Evolutionary conservation across 2,329 filamentous ascomycete species (phyloP).

Genomic region (Ophiostoma sp.): DNA sequence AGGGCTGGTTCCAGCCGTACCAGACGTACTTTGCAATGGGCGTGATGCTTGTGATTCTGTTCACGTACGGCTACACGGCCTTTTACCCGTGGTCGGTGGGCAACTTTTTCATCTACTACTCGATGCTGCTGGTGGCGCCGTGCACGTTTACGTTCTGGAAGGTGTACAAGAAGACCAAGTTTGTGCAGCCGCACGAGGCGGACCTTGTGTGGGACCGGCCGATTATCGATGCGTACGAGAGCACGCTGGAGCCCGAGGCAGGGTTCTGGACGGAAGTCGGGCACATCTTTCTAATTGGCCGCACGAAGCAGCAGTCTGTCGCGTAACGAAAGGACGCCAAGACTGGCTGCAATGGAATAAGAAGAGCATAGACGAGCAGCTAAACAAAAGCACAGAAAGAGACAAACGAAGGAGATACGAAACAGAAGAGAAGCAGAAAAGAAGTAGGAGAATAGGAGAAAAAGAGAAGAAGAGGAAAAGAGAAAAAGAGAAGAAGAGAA

Average conservation of each 20-base stretch:
- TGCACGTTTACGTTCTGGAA: constrained; percentile 58
- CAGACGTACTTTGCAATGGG: constrained; percentile 34
- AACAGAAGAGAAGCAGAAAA: too few species aligned
- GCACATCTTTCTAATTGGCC: constrained; percentile 12
- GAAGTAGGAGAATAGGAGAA: too few species aligned
- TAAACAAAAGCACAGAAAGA: too few species aligned
- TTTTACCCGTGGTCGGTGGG: constrained; percentile 45
- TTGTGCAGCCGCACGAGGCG: constrained; percentile 24
- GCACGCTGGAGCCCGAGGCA: constrained; percentile 18
- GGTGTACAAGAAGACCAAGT: constrained; percentile 53
- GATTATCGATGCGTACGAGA: constrained; percentile 38
- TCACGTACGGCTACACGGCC: constrained; percentile 50
- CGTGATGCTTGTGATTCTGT: constrained; percentile 24
- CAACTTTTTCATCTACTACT: constrained; percentile 51
- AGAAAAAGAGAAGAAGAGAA: too few species aligned
- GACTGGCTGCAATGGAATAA: constrained; percentile 2
- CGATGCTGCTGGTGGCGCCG: constrained; percentile 50
- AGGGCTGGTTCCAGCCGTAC: constrained; percentile 37
- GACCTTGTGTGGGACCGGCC: constrained; percentile 30
- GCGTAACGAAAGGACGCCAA: neutral
- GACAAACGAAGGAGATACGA: too few species aligned
- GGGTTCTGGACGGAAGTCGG: constrained; percentile 23
- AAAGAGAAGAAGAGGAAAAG: too few species aligned
- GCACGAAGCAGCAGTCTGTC: neutral
- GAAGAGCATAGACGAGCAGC: neutral